Conservation (phyloP, 148 eudicot genomes). For the Rhododendron williamsianum region DNA sequence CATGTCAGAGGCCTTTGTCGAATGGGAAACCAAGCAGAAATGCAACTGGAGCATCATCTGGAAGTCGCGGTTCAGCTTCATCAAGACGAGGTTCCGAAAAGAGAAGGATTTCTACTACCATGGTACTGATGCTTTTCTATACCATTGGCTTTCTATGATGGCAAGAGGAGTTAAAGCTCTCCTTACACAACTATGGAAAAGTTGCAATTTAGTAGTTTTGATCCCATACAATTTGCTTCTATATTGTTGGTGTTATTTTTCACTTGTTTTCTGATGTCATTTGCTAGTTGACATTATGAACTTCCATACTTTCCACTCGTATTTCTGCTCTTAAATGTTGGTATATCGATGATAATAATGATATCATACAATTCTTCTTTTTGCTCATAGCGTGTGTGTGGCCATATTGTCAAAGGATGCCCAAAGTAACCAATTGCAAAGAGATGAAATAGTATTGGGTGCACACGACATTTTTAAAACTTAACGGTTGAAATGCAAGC, state of each 20-base stretch:
- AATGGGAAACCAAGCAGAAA: slow-evolving; percentile 57
- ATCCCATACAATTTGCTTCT: background rate
- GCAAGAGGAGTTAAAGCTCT: background rate
- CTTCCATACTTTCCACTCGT: background rate
- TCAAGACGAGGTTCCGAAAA: slow-evolving; percentile 58
- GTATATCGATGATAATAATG: background rate
- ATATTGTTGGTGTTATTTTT: slow-evolving; percentile 1
- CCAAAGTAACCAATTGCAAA: background rate
- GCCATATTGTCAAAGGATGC: background rate
- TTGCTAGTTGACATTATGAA: too few species aligned
- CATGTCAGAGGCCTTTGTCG: slow-evolving; percentile 35
- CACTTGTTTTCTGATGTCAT: background rate
- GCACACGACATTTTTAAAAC: background rate
- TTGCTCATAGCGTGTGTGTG: background rate
- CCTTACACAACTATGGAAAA: background rate
- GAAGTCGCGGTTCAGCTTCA: slow-evolving; percentile 45
- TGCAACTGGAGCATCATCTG: slow-evolving; percentile 37
- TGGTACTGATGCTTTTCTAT: slow-evolving; percentile 37
- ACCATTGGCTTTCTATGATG: background rate
- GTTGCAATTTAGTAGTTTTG: background rate
- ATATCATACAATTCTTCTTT: background rate
- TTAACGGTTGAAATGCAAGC: background rate
- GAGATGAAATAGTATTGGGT: background rate
- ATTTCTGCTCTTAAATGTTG: background rate
- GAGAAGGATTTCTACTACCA: slow-evolving; percentile 39